Evolutionary conservation across 2,329 filamentous ascomycete genomes (phyloP).

Genomic region (Neofusicoccum laricinum): DNA sequence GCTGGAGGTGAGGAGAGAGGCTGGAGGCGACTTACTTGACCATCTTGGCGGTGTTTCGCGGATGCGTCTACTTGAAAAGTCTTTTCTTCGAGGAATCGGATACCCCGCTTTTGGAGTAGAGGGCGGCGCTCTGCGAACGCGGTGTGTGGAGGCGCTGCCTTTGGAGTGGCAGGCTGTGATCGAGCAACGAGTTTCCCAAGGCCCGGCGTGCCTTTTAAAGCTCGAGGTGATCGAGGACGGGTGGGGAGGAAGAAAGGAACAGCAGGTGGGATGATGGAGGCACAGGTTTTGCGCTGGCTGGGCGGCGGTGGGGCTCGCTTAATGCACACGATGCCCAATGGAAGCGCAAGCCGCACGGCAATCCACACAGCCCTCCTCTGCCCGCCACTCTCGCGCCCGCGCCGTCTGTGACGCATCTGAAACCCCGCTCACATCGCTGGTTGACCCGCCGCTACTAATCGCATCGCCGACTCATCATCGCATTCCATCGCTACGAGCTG

Average conservation of each 20-base stretch:
- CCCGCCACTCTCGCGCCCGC: background rate
- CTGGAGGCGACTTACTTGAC: slow-evolving; percentile 79
- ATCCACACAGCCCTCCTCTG: background rate
- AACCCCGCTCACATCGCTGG: background rate
- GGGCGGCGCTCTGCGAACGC: slow-evolving; percentile 12
- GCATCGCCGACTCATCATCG: background rate
- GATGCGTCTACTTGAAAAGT: slow-evolving; percentile 12
- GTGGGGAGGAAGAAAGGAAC: slow-evolving; percentile 9
- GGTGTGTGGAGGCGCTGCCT: slow-evolving; percentile 3
- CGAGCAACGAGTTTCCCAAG: slow-evolving; percentile 11
- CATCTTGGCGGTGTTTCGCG: slow-evolving; percentile 83
- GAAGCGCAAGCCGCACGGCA: background rate
- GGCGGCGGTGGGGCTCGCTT: slow-evolving; percentile 15
- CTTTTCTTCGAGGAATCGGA: background rate
- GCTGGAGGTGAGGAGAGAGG: background rate
- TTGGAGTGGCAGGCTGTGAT: background rate
- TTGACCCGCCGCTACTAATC: background rate
- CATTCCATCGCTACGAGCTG: background rate
- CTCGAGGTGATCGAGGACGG: slow-evolving; percentile 13
- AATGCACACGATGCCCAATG: slow-evolving; percentile 9
- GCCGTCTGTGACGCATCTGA: background rate
- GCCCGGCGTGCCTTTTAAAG: slow-evolving; percentile 16
- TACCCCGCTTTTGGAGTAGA: slow-evolving; percentile 16
- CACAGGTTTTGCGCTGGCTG: slow-evolving; percentile 17
- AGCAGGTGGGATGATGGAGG: slow-evolving; percentile 16